Evolutionary conservation across 2,329 filamentous ascomycete species (phyloP).

Genomic region (Onygena corvina): DNA sequence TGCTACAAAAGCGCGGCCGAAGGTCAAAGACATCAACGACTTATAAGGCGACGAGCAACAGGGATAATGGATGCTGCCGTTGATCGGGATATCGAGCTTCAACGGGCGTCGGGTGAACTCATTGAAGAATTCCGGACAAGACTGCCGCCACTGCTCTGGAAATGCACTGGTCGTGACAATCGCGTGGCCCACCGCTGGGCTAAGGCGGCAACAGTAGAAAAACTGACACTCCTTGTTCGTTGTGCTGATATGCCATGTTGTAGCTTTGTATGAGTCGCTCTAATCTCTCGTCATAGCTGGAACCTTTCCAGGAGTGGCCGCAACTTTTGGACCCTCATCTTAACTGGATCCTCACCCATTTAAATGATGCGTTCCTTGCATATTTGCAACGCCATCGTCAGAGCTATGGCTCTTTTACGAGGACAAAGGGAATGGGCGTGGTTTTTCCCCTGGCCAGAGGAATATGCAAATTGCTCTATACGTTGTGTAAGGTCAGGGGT

Average conservation of each 20-base stretch:
- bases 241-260: constrained; percentile 3
- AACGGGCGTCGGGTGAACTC: constrained; percentile 35
- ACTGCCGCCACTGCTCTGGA: constrained; percentile 34
- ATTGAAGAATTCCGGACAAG: constrained; percentile 33
- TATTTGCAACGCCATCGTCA: constrained; percentile 41
- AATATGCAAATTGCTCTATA: constrained; percentile 70
- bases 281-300: constrained; percentile 40
- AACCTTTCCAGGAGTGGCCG: constrained; percentile 89
- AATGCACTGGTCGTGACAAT: constrained; percentile 18
- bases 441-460: constrained; percentile 50
- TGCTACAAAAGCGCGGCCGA: neutral
- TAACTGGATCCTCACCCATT: constrained; percentile 57
- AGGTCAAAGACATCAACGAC: neutral
- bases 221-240: constrained; percentile 31
- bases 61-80: constrained; percentile 34
- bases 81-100: constrained; percentile 36
- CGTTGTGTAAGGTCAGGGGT: constrained; percentile 85
- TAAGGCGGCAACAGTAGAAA: constrained; percentile 28
- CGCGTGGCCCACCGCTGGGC: constrained; percentile 30
- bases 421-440: constrained; percentile 19
- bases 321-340: constrained; percentile 83
- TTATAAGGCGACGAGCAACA: neutral
- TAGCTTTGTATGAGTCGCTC: constrained; percentile 4
- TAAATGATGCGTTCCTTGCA: constrained; percentile 65
- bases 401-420: constrained; percentile 27